Evolutionary conservation across 1,284 basidiomycete genomes (phyloP).

Genomic region (Ganoderma leucocontextum): DNA sequence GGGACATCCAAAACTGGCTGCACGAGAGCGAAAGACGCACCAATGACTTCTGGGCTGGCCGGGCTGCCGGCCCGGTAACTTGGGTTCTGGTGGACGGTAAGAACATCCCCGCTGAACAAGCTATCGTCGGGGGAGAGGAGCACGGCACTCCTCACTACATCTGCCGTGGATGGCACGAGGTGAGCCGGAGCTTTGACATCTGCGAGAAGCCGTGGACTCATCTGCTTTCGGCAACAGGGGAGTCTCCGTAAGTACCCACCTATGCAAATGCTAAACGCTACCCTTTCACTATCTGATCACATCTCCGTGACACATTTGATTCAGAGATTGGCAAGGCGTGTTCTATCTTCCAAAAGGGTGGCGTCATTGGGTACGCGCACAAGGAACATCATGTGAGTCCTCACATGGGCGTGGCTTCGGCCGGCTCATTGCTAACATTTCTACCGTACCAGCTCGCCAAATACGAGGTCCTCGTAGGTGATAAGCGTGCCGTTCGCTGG

Average conservation of each 20-base stretch:
- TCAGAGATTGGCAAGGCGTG: conserved; percentile 75
- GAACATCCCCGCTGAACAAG: conserved; percentile 59
- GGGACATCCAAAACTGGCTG: conserved; percentile 65
- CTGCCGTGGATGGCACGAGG: conserved; percentile 66
- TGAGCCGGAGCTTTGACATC: conserved; percentile 41
- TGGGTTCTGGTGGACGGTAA: conserved; percentile 70
- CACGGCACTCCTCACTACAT: conserved; percentile 62
- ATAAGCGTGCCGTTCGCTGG: conserved; percentile 67
- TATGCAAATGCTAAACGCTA: neutral
- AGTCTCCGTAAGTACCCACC: conserved; percentile 58
- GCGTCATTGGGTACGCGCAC: conserved; percentile 64
- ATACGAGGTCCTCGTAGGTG: conserved; percentile 76
- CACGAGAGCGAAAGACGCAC: conserved; percentile 63
- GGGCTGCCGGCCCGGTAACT: conserved; percentile 56
- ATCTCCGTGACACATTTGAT: neutral
- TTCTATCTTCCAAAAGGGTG: conserved; percentile 62
- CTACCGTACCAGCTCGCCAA: conserved; percentile 52
- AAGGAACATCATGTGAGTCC: conserved; percentile 63
- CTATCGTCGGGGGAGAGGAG: conserved; percentile 66
- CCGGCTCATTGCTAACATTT: conserved; percentile 4
- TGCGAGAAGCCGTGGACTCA: conserved; percentile 24
- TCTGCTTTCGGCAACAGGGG: conserved; percentile 46
- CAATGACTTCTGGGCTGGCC: conserved; percentile 53
- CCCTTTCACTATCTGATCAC: conserved; percentile 24
- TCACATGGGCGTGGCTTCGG: neutral